Base-by-base conservation (phyloP, 139 green algal species). In the Chlorella sorokiniana region DNA sequence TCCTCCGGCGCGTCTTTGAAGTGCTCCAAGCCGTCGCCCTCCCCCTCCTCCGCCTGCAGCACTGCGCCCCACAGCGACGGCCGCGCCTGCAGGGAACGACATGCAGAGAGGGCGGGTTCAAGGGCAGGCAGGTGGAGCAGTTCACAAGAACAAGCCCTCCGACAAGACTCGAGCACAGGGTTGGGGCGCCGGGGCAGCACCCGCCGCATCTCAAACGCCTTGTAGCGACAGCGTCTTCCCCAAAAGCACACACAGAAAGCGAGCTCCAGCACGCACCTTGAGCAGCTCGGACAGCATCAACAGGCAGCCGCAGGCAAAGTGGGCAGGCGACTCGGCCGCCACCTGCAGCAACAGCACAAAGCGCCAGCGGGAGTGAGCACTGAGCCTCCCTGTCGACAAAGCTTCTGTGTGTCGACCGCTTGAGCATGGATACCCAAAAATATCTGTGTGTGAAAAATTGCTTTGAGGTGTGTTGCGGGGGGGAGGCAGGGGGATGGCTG, bases 341-440 rank as follows among this genome's bases (percentile, higher is more conserved):
- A 96, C 90, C 88, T 99, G 96, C 83, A 98, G 88, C 78, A 79
- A 27, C 31, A n/a, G n/a, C n/a, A n/a, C n/a, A n/a, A n/a, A n/a
- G n/a, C n/a, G n/a, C n/a, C n/a, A n/a, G n/a, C n/a, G n/a, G n/a
- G n/a, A n/a, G n/a, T n/a, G n/a, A n/a, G n/a, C n/a, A n/a, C n/a
- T n/a, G n/a, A n/a, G n/a, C n/a, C n/a, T n/a, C n/a, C n/a, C n/a
- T n/a, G n/a, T n/a, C n/a, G n/a, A n/a, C n/a, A n/a, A n/a, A n/a
- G n/a, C n/a, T n/a, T n/a, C n/a, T n/a, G 67, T 98, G 82, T 5
- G n/a, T n/a, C n/a, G n/a, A n/a, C n/a, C n/a, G n/a, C n/a, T n/a
- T n/a, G n/a, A n/a, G n/a, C n/a, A n/a, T n/a, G n/a, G n/a, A n/a
- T n/a, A n/a, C n/a, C n/a, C n/a, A n/a, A n/a, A n/a, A n/a, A n/a